Conservation (phyloP, 345 rosid species). For the Lumnitzera littorea region DNA sequence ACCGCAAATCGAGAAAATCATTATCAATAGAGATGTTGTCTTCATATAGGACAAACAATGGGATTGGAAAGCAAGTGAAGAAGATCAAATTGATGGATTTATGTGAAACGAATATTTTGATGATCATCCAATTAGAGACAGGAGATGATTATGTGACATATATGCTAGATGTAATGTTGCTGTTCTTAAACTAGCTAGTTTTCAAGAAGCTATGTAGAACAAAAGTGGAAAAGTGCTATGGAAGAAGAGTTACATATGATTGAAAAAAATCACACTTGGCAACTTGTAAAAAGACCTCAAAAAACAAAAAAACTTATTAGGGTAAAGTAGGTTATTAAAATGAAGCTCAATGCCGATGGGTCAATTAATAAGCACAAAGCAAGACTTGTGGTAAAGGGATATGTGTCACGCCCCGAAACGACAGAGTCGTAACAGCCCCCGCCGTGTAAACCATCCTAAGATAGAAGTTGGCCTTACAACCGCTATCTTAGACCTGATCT, state of each 20-base stretch:
- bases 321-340: slow-evolving; percentile 1
- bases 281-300: not conserved
- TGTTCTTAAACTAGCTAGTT: not conserved
- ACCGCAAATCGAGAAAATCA: not conserved
- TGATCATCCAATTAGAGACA: slow-evolving; percentile 7
- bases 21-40: not conserved
- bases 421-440: too few species aligned
- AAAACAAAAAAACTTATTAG: not conserved
- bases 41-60: not conserved
- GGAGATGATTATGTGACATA: not conserved
- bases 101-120: too few species aligned
- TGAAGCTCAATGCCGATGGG: slow-evolving; percentile 3
- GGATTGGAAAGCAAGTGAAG: not conserved
- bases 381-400: slow-evolving; percentile 2
- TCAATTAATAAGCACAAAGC: slow-evolving; percentile 3
- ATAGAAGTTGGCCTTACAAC: too few species aligned
- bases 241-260: slow-evolving; percentile 4
- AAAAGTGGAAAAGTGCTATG: slow-evolving; percentile 4
- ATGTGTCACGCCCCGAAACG: too few species aligned
- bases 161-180: not conserved
- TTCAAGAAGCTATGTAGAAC: not conserved
- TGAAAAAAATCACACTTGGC: slow-evolving; percentile 2
- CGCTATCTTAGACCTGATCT: too few species aligned
- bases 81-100: too few species aligned
- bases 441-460: too few species aligned